Conservation (phyloP, 441 rosid genomes). For the Populus trichocarpa region DNA sequence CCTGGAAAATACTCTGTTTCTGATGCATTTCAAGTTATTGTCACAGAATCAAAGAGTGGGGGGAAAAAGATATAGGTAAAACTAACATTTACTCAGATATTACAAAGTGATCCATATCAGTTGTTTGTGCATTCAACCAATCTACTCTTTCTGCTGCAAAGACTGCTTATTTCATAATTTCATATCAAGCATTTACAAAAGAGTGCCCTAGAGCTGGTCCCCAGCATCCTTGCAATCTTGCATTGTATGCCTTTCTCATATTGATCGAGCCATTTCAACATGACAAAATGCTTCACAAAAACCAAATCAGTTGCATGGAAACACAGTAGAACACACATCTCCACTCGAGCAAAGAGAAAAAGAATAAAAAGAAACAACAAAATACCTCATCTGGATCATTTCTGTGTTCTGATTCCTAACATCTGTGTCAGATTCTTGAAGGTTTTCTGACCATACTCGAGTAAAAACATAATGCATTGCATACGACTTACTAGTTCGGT, state of each 20-base stretch:
- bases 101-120: background rate
- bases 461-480: background rate
- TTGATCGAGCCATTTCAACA: background rate
- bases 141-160: background rate
- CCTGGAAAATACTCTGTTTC: too few species aligned
- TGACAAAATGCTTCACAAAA: background rate
- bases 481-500: background rate
- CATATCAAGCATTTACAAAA: background rate
- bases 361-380: background rate
- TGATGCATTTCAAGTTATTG: too few species aligned
- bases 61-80: too few species aligned
- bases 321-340: background rate
- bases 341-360: background rate
- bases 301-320: background rate
- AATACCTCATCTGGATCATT: background rate
- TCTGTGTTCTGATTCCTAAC: background rate
- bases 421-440: background rate
- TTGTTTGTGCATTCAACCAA: background rate
- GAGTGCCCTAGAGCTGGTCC: background rate
- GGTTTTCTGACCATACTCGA: background rate
- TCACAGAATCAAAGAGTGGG: too few species aligned
- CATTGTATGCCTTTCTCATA: background rate
- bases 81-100: too few species aligned
- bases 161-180: background rate
- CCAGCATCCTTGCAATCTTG: background rate